A percentile compares a stretch with the other conserved stretches of the same genome.
Conservation (phyloP, 352 stramenopile genomes). For the Phytopythium oedochilum region DNA sequence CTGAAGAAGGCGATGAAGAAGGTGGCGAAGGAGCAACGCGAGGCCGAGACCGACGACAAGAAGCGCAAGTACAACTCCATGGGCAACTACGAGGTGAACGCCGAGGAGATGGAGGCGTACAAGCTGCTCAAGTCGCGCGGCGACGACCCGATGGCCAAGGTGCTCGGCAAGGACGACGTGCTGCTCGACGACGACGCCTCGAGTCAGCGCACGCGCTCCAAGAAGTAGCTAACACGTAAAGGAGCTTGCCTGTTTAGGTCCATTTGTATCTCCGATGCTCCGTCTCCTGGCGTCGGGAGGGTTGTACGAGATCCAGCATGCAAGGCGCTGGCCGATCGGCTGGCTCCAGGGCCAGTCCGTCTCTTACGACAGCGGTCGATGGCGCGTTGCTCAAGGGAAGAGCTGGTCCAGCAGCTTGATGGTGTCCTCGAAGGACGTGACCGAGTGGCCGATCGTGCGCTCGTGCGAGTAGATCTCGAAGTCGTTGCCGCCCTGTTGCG, state of each 20-base stretch:
- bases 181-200: conserved; percentile 31
- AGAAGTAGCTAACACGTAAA: background rate
- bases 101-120: conserved; percentile 96
- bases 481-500: conserved; percentile 94
- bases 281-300: background rate
- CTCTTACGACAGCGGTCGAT: background rate
- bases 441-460: conserved; percentile 96
- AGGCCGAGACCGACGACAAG: conserved; percentile 54
- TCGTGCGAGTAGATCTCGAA: conserved; percentile 98
- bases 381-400: conserved; percentile 73
- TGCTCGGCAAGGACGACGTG: conserved; percentile 59
- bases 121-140: conserved; percentile 83
- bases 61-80: conserved; percentile 96
- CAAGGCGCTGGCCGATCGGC: background rate
- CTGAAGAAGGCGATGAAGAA: conserved; percentile 82
- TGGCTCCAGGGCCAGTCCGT: background rate
- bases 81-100: conserved; percentile 87
- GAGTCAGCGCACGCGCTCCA: conserved; percentile 15
- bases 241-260: background rate
- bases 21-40: conserved; percentile 58
- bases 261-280: conserved; percentile 1
- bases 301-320: background rate
- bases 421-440: conserved; percentile 96
- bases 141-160: conserved; percentile 94
- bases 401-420: conserved; percentile 95